Base-by-base conservation (phyloP, 1,284 basidiomycete genomes). In the Trichosporon sp. region DNA sequence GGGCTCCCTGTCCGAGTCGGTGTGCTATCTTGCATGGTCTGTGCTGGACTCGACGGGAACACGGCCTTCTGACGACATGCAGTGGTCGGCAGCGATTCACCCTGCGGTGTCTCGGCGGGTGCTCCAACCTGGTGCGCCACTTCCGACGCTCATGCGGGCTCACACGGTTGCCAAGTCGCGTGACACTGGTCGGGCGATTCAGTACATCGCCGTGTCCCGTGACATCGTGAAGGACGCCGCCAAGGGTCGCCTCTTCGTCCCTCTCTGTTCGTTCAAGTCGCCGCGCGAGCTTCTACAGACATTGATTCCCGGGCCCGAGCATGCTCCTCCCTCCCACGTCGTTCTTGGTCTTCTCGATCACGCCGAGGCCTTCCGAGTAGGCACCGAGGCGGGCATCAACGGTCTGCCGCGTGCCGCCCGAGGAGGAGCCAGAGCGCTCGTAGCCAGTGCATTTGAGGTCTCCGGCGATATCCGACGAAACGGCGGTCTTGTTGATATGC, bases 11-110 rank as follows among this genome's bases (percentile, higher is more conserved):
- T 85, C 84, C 6, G 77, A 84, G 35, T 80, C 85, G 40, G 84
- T 84, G 69, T 84, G 84, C 65, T 82, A 84, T 71, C 78, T 85
- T 38, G 79, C 84, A 14, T 86, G 84, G 83, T 80, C 82, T 4
- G 70, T 80, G 8, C 72, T 80, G 0, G 56, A 73, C 6, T 21
- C 61, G 1, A 70, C 14, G 10, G 38, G 26, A 37, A 70, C 46
- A 11, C 73, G 8, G 26, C 61, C 0, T 73, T 78, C 14, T 70
- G 75, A 4, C 63, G 70, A 1, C 68, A 74, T 14, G 35, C 61
- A 2, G 75, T 76, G 76, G 65, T 74, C 0, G 43, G 65, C 48
- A 19, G 32, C 35, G 56, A 66, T 37, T 66, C 67, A 56, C 56
- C 68, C 2, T 48, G 65, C 3, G 46, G 48, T 21, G 26, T 66